Evolutionary conservation across 2,329 filamentous ascomycete species (phyloP).

Genomic region (Aspergillus neoniger): DNA sequence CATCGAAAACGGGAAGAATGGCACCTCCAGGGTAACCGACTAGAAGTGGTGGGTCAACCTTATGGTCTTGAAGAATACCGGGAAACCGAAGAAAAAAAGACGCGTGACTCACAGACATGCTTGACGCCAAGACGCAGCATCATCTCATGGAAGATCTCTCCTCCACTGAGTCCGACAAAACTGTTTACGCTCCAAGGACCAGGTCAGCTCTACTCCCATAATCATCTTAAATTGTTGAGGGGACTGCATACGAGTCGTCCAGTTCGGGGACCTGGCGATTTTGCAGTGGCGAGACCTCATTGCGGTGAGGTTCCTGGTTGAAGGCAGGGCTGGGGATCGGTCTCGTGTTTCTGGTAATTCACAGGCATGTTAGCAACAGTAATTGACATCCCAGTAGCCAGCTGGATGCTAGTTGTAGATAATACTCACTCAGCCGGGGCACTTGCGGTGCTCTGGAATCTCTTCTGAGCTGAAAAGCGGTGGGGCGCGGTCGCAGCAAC

Average conservation of each 20-base stretch:
- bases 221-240: background rate
- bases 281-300: slow-evolving; percentile 69
- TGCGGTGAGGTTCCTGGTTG: slow-evolving; percentile 56
- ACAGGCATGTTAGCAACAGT: slow-evolving; percentile 19
- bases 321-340: slow-evolving; percentile 64
- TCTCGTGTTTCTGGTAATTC: slow-evolving; percentile 53
- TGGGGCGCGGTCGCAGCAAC: slow-evolving; percentile 49
- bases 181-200: slow-evolving; percentile 43
- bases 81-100: background rate
- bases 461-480: slow-evolving; percentile 46
- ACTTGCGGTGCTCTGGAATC: slow-evolving; percentile 51
- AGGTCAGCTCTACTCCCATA: slow-evolving; percentile 12
- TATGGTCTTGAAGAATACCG: background rate
- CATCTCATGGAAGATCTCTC: slow-evolving; percentile 99
- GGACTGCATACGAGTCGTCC: slow-evolving; percentile 72
- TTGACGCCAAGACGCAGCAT: slow-evolving; percentile 92
- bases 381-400: background rate
- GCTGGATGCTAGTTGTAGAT: background rate
- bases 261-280: slow-evolving; percentile 63
- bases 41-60: slow-evolving; percentile 5
- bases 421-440: slow-evolving; percentile 57
- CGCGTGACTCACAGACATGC: slow-evolving; percentile 76
- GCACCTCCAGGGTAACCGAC: slow-evolving; percentile 65
- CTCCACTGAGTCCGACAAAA: slow-evolving; percentile 92
- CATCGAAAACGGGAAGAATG: slow-evolving; percentile 96